Base-by-base conservation (phyloP, 2,329 filamentous ascomycete species). In the Diaporthe australafricana region DNA sequence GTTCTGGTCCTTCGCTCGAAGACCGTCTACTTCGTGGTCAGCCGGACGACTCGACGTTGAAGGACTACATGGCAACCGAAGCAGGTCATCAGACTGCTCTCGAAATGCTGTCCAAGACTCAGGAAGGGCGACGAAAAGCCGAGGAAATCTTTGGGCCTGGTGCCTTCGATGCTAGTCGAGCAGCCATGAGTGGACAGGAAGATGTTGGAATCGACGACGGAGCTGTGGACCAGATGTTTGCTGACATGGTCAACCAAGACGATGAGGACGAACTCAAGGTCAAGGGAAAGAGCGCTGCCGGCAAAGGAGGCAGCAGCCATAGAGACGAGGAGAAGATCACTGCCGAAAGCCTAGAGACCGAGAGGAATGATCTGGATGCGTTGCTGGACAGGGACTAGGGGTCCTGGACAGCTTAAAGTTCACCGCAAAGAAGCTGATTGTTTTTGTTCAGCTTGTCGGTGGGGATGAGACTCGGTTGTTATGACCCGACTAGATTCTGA, bases 151-250 rank as follows among this genome's bases (percentile, higher is more conserved):
- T 86, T 78, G 88, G 87, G 0, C 77, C 81, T 0, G 84, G 85
- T 66, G 81, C 88, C 2, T 89, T 87, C 85, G 81, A 56, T 7
- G 30, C 53, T 4, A 20, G 27, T 2, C 38, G 52, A 42, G 30
- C 57, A 32, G 53, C 53, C 3, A 32, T 74, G 62, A 40, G 52
- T 20, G 45, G 66, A 14, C 27, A 53, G 12, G 55, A 52, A 22
- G 77, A 75, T 32, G 69, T 75, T 20, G 78, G 81, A 6, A 84
- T 85, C 45, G 70, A 70, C 42, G 86, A 86, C 22, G 83, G 82
- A 53, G 86, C 85, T 32, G 86, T 87, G 5, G 86, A 88, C 70
- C 85, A 85, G 74, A 88, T 89, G 86, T 89, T 89, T 76, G 82
- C 85, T 55, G 87, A 89, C 53, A 83, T 89, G 74, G 88, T 87